Base-by-base conservation (phyloP, 2,329 filamentous ascomycete genomes). In the Zymoseptoria brevis region DNA sequence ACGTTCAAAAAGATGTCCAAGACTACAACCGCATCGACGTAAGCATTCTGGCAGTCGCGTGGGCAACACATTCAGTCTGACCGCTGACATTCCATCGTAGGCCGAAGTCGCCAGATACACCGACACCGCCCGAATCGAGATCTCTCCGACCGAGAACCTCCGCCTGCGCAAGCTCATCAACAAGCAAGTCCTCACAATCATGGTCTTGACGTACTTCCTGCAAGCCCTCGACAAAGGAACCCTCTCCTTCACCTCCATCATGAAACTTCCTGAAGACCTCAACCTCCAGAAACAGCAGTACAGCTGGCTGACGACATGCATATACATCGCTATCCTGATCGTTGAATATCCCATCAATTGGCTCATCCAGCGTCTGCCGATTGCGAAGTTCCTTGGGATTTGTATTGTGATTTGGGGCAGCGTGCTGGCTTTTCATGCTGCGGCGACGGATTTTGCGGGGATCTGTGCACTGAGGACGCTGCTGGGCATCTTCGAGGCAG, bases 151-250 rank as follows among this genome's bases (percentile, higher is more conserved):
- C 59, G 83, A 87, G 57, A 85, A 83, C 72, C 78, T 74, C 48
- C 77, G 86, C 29, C 77, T 91, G 56, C 84, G 83, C 62, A 79
- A 73, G 55, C 76, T 84, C 76, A 88, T 90, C 64, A 86, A 90
- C 72, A 80, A 77, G 62, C 81, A 87, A 30, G 81, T 90, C 2
- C 75, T 92, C 50, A 74, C 80, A 1, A 78, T 90, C 70, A 90
- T 91, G 87, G 80, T 90, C 59, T 72, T 81, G 53, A 89, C 87
- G 0, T 90, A 90, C 73, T 89, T 90, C 68, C 74, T 90, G 21
- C 87, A 88, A 68, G 81, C 84, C 52, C 78, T 88, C 52, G 85
- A 88, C 72, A 87, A 87, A 72, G 84, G 84, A 24, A 87, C 85
- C 0, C 75, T 88, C 68, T 83, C 80, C 1, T 87, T 80, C 65